Evolutionary conservation across 2,329 filamentous ascomycete species (phyloP).

Genomic region (Diaporthe eres): DNA sequence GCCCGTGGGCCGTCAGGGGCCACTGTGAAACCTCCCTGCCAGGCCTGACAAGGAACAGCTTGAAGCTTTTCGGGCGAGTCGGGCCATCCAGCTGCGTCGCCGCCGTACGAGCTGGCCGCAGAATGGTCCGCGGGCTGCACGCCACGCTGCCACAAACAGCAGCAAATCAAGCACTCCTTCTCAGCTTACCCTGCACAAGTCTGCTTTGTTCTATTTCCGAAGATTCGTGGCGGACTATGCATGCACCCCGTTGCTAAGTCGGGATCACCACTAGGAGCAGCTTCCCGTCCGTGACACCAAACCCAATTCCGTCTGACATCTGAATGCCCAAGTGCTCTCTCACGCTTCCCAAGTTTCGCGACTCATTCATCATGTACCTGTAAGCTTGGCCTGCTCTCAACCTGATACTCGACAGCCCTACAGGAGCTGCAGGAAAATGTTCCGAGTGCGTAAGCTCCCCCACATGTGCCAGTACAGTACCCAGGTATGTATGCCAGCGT

Average conservation of each 20-base stretch:
- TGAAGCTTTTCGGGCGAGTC: not conserved
- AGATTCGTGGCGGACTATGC: slow-evolving; percentile 4
- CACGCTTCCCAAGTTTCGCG: not conserved
- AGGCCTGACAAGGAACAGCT: slow-evolving; percentile 2
- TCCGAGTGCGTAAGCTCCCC: not conserved
- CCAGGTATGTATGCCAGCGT: no score
- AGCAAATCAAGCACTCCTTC: not conserved
- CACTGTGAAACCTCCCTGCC: not conserved
- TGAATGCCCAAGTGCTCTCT: not conserved
- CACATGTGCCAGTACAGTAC: not conserved
- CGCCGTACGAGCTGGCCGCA: not conserved
- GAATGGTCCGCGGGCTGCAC: not conserved
- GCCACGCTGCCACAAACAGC: not conserved
- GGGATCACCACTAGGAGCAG: not conserved
- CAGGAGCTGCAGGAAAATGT: not conserved
- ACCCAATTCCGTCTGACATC: slow-evolving; percentile 1
- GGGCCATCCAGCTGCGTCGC: not conserved
- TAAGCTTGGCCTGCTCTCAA: not conserved
- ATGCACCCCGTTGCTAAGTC: slow-evolving; percentile 16
- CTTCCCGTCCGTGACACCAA: slow-evolving; percentile 1
- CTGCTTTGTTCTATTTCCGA: slow-evolving; percentile 18
- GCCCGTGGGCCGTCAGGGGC: slow-evolving; percentile 17
- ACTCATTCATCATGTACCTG: not conserved
- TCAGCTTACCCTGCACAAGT: not conserved
- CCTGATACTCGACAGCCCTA: not conserved